Evolutionary conservation across 805 yeast species (phyloP).

Genomic region (Saturnispora sekii): DNA sequence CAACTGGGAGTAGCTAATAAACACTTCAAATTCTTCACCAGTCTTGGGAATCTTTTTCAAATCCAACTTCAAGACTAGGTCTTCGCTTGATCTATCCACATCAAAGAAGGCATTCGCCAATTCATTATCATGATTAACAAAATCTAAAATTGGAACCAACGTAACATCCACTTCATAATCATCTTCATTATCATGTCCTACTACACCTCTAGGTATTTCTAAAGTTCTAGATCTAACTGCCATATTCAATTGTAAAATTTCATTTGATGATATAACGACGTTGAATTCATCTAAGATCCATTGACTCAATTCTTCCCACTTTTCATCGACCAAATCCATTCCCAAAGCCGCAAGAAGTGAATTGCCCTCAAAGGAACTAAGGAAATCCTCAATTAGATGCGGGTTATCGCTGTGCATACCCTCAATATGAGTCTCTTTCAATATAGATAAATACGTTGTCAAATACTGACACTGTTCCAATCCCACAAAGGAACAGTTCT

Average conservation of each 20-base stretch:
- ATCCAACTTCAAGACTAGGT: conserved; percentile 32
- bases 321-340: conserved; percentile 10
- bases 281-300: conserved; percentile 14
- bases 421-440: conserved; percentile 27
- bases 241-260: conserved; percentile 19
- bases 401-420: conserved; percentile 22
- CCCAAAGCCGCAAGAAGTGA: conserved; percentile 10
- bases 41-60: conserved; percentile 3
- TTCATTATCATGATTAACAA: conserved; percentile 48
- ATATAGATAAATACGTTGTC: conserved; percentile 22
- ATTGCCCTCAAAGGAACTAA: conserved; percentile 14
- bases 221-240: conserved; percentile 51
- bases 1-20: conserved; percentile 34
- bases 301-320: conserved; percentile 12
- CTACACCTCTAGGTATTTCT: conserved; percentile 46
- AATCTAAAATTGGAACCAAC: conserved; percentile 58
- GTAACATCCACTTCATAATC: conserved; percentile 43
- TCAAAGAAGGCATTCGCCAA: conserved; percentile 49
- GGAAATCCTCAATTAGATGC: conserved; percentile 18
- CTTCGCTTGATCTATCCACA: conserved; percentile 36
- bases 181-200: conserved; percentile 18
- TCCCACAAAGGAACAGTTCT: too few relatives aligned
- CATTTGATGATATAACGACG: conserved; percentile 9
- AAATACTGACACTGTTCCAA: too few relatives aligned
- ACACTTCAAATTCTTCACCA: conserved; percentile 26